These are phyloP conservation scores for Eimeria acervulina DNA, from an alignment of 169 alveolate genomes.

Conservation along the genomic window DNA sequence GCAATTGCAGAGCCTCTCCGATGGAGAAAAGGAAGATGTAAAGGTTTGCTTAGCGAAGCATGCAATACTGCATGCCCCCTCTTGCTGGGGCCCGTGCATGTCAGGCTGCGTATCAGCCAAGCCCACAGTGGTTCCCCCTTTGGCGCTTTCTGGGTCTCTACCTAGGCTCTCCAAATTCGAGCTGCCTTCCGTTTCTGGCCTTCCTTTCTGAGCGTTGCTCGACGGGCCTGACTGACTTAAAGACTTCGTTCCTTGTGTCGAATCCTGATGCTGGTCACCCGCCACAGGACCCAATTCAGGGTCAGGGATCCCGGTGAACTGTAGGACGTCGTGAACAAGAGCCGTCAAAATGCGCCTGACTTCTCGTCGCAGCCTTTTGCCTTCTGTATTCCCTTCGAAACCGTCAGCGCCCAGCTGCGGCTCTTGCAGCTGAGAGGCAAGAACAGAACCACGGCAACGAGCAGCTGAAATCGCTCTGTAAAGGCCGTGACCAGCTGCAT, in stretches of 20 bases:
- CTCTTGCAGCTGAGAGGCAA: neutral
- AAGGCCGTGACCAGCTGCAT: neutral
- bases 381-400: neutral
- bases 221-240: neutral
- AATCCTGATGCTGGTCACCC: neutral
- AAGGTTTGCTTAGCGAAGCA: constrained; percentile 64
- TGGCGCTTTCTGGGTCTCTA: neutral
- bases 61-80: constrained; percentile 38
- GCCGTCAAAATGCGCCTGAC: neutral
- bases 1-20: constrained; percentile 42
- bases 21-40: neutral
- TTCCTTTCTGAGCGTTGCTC: neutral
- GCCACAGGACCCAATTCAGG: neutral
- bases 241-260: neutral
- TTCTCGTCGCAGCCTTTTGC: neutral
- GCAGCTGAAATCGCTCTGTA: neutral
- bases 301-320: constrained; percentile 4
- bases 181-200: neutral
- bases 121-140: neutral
- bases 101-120: neutral
- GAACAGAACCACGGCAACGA: neutral
- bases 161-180: neutral
- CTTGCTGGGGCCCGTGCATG: neutral
- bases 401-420: neutral
- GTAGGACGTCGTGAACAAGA: constrained; percentile 38